Percentiles rank a stretch among this genome's conserved stretches.
Evolutionary conservation across 1,139 yeast genomes (phyloP).

Genomic region (Suhomyces bolitotheri): DNA sequence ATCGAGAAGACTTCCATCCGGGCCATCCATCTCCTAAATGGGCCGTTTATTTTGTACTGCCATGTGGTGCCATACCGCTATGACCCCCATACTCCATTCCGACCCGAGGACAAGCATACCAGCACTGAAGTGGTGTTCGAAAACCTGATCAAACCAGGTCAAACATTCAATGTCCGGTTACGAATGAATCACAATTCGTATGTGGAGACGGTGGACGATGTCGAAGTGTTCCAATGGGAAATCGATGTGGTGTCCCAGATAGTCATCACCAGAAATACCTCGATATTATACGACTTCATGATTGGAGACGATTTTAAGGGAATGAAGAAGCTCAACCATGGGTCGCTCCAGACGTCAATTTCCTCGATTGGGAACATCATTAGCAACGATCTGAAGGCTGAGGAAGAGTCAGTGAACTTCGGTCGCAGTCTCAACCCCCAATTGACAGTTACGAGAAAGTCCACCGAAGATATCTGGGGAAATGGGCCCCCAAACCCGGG

Average conservation of each 20-base stretch:
- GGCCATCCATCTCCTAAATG: constrained; percentile 56
- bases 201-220: constrained; percentile 14
- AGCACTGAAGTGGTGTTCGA: constrained; percentile 38
- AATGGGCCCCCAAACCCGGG: constrained; percentile 15
- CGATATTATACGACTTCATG: constrained; percentile 21
- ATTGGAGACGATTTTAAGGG: constrained; percentile 30
- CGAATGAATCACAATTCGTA: constrained; percentile 47
- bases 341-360: constrained; percentile 22
- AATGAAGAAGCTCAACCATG: constrained; percentile 37
- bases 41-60: constrained; percentile 61
- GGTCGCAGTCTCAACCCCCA: constrained; percentile 15
- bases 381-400: neutral
- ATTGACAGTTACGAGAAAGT: constrained; percentile 15
- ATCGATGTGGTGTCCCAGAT: constrained; percentile 27
- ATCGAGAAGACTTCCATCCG: constrained; percentile 50
- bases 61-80: constrained; percentile 59
- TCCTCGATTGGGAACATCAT: constrained; percentile 15
- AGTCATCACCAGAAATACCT: constrained; percentile 21
- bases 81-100: constrained; percentile 30
- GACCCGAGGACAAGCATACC: constrained; percentile 25
- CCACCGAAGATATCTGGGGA: constrained; percentile 25
- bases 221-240: constrained; percentile 21
- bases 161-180: constrained; percentile 51
- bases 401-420: neutral
- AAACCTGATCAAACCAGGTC: constrained; percentile 62